These are phyloP conservation scores for Spirogloea muscicola DNA, from an alignment of 139 green algal genomes.

Conservation along the genomic window DNA sequence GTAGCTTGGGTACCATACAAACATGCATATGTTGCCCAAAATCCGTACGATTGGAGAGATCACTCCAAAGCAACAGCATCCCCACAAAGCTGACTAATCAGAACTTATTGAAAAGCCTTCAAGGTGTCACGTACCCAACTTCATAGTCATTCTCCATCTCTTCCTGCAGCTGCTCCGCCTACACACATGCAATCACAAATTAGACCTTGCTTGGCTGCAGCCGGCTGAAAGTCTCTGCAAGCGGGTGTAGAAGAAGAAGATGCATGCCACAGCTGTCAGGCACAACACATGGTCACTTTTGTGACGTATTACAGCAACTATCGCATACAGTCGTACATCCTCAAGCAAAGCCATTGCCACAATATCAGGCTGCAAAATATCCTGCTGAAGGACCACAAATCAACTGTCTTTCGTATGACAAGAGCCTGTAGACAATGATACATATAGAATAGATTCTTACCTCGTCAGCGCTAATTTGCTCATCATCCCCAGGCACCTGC, in stretches of 20 bases:
- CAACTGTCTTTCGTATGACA: neutral
- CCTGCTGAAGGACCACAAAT: neutral
- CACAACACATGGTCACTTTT: neutral
- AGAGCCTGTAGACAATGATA: neutral
- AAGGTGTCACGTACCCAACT: constrained; percentile 48
- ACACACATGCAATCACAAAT: constrained; percentile 10
- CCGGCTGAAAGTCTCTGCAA: too few relatives aligned
- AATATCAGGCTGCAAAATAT: neutral
- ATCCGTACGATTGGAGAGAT: neutral
- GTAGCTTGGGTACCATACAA: too few relatives aligned
- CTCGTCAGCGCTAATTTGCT: constrained; percentile 78
- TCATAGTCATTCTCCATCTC: constrained; percentile 84
- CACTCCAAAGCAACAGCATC: neutral
- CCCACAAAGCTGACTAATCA: neutral
- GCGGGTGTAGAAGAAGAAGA: too few relatives aligned
- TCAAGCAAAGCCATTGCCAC: neutral
- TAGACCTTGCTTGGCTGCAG: too few relatives aligned
- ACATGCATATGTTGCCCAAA: neutral
- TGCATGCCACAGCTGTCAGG: neutral
- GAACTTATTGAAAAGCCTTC: neutral
- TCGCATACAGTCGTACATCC: neutral
- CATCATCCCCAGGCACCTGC: constrained; percentile 70
- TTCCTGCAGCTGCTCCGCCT: constrained; percentile 80
- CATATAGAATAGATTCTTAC: neutral
- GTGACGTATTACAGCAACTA: neutral